These are phyloP conservation scores for Coniella lustricola DNA, from an alignment of 2,329 filamentous ascomycete genomes.

Conservation along the genomic window DNA sequence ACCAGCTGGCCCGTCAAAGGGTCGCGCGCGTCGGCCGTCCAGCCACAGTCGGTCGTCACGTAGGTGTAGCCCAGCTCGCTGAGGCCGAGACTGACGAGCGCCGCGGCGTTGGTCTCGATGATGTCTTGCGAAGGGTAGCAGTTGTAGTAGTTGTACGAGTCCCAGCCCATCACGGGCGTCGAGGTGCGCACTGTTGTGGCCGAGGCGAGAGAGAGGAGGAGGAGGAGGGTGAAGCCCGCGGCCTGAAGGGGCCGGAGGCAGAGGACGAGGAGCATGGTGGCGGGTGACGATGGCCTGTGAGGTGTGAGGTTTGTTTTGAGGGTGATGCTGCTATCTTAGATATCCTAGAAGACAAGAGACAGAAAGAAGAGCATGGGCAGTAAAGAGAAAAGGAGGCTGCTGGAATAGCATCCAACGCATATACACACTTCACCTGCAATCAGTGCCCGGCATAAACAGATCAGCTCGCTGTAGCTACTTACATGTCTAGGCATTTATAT, in stretches of 20 bases:
- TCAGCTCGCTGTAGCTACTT: no score
- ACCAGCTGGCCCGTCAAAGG: constrained; percentile 35
- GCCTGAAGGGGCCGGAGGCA: constrained; percentile 6
- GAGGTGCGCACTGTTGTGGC: constrained; percentile 11
- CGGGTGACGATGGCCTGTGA: neutral
- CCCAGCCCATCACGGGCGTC: constrained; percentile 47
- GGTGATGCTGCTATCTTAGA: no score
- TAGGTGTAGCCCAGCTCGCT: constrained; percentile 46
- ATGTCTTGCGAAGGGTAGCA: constrained; percentile 42
- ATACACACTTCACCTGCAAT: no score
- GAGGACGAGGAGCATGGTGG: neutral
- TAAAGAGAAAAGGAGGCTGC: neutral
- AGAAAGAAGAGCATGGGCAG: neutral
- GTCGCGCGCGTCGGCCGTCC: constrained; percentile 36
- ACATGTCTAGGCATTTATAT: no score
- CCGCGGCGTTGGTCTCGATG: constrained; percentile 45
- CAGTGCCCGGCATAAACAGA: no score
- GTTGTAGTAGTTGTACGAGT: constrained; percentile 50
- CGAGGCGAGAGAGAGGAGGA: constrained; percentile 1
- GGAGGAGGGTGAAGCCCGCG: neutral
- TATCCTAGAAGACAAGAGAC: no score
- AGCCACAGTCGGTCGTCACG: constrained; percentile 54
- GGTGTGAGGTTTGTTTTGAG: no score
- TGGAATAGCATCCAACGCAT: neutral
- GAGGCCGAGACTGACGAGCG: constrained; percentile 44